Base-by-base conservation (phyloP, 1,284 basidiomycete genomes). In the Pascua sp. region DNA sequence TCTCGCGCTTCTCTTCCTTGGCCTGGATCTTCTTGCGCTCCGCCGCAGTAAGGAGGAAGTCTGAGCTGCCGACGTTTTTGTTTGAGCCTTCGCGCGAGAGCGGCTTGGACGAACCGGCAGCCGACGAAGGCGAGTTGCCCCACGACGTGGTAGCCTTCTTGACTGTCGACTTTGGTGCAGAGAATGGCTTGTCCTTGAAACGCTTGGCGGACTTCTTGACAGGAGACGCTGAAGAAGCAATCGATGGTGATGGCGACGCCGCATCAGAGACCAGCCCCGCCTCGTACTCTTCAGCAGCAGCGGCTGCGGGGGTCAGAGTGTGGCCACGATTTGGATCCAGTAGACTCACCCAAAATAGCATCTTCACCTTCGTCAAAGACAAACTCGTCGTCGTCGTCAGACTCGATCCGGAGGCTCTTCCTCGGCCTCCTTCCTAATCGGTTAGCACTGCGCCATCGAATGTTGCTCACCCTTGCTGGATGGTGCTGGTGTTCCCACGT, bases 1-100 rank as follows among this genome's bases (percentile, higher is more conserved):
- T 78, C 2, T 86, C 82, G 67, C 90, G 87, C 80, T 93, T 93
- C 62, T 89, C 87, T 18, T 84, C 83, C 73, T 92, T 93, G 67
- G 86, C 88, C 38, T 84, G 82, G 64, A 87, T 83, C 54, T 85
- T 83, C 8, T 89, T 84, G 62, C 84, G 84, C 73, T 97, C 93
- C 0, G 94, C 92, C 11, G 87, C 86, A 15, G 94, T 96, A 62
- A 94, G 80, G 74, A 95, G 89, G 56, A 76, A 71, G 51, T 75
- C 70, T 4, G 54, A 55, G 13, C 48, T 46, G 39, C 46, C 46
- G 16, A 39, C 38, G 45, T 46, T 42, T 45, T 49, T 50, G 42
- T 55, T 42, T 11, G 53, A 58, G 44, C 49, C 40, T 10, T 51
- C 47, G 39, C 48, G 57, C 18, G 61, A 53, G 47, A 60, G 49